Evolutionary conservation across 176 grass and related monocot species (phyloP).

Genomic region (Otatea glauca): DNA sequence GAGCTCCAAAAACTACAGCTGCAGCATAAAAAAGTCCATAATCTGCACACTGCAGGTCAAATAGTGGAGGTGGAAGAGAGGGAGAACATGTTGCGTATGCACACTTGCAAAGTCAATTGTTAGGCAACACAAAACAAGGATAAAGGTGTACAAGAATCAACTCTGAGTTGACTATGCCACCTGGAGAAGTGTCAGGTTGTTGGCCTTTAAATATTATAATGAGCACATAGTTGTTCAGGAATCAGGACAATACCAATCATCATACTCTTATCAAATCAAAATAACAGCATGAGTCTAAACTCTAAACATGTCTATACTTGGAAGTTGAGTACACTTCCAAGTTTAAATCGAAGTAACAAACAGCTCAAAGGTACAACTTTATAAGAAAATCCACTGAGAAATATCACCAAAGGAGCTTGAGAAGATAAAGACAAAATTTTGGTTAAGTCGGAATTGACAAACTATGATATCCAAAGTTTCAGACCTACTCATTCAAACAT

Average conservation of each 20-base stretch:
- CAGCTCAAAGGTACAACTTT: neutral
- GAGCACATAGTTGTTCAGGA: conserved; percentile 18
- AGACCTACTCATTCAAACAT: conserved; percentile 32
- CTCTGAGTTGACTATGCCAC: conserved; percentile 25
- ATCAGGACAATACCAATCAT: neutral
- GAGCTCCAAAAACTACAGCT: conserved; percentile 31
- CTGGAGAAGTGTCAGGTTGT: conserved; percentile 11
- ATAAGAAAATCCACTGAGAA: conserved; percentile 14
- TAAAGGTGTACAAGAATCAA: neutral
- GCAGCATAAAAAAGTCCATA: neutral
- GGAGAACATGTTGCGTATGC: neutral
- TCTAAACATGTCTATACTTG: conserved; percentile 1
- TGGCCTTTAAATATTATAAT: neutral
- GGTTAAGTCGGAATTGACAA: conserved; percentile 3
- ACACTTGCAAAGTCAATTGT: neutral
- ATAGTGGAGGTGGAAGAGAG: neutral
- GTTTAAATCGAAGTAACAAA: conserved; percentile 2
- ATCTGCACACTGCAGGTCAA: conserved; percentile 12
- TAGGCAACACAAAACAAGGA: neutral
- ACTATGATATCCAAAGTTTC: conserved; percentile 22
- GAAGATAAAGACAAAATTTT: neutral
- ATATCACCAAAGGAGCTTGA: conserved; percentile 18
- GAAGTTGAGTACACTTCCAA: neutral
- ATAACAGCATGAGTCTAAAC: conserved; percentile 4
- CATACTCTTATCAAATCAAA: conserved; percentile 29